Evolutionary conservation across 441 rosid species (phyloP).

Genomic region (Jatropha podagrica): DNA sequence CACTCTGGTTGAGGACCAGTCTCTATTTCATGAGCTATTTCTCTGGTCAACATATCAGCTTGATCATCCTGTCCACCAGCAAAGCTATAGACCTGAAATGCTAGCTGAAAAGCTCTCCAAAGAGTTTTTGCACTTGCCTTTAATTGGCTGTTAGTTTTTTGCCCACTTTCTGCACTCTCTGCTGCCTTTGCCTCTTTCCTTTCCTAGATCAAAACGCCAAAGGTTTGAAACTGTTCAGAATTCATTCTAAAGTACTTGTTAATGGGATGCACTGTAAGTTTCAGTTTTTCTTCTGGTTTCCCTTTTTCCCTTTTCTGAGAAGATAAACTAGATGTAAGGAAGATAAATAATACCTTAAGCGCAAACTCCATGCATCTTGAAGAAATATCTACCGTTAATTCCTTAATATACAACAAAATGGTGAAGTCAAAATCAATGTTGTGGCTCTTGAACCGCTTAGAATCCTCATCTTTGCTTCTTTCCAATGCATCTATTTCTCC

Average conservation of each 20-base stretch:
- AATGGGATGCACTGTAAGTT: background rate
- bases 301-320: background rate
- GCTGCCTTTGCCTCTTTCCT: conserved; percentile 35
- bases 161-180: conserved; percentile 25
- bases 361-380: conserved; percentile 86
- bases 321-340: background rate
- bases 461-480: conserved; percentile 77
- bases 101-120: conserved; percentile 58
- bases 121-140: conserved; percentile 33
- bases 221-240: background rate
- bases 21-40: conserved; percentile 45
- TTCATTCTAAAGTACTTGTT: background rate
- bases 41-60: conserved; percentile 42
- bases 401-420: conserved; percentile 65
- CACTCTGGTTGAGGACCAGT: conserved; percentile 28
- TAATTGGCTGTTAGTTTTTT: conserved; percentile 20
- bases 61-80: conserved; percentile 57
- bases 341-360: conserved; percentile 48
- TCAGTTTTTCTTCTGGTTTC: background rate
- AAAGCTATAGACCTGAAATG: conserved; percentile 46
- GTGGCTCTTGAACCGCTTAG: conserved; percentile 63
- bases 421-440: conserved; percentile 71
- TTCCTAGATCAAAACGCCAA: conserved; percentile 28
- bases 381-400: conserved; percentile 80
- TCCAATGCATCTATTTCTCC: conserved; percentile 70